Conservation (phyloP, 768 basidiomycete genomes). For the Amanita phalloides region DNA sequence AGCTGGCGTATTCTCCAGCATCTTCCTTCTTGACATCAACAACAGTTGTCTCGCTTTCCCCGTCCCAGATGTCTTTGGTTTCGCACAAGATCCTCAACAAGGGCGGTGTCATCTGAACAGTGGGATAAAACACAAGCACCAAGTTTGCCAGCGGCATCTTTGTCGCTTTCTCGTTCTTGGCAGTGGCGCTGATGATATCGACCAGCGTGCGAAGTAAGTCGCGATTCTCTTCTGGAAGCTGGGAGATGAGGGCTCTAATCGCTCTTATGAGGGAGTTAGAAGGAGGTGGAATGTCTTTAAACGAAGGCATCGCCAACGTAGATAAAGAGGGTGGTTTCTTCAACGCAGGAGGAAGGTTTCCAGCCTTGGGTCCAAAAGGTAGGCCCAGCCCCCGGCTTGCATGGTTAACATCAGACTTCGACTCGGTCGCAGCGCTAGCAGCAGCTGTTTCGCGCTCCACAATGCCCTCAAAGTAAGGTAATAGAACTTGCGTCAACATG, state of each 20-base stretch:
- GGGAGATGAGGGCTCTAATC: constrained; percentile 50
- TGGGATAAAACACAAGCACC: constrained; percentile 81
- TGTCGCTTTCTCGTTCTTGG: constrained; percentile 55
- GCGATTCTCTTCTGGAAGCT: constrained; percentile 70
- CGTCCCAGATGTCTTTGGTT: constrained; percentile 55
- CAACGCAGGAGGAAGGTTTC: constrained; percentile 22
- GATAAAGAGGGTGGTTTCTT: constrained; percentile 76
- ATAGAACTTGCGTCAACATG: constrained; percentile 63
- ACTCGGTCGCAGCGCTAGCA: constrained; percentile 19
- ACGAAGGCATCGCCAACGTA: constrained; percentile 64
- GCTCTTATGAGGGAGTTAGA: constrained; percentile 47
- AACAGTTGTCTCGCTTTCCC: constrained; percentile 15
- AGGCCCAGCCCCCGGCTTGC: constrained; percentile 18
- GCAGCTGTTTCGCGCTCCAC: constrained; percentile 43
- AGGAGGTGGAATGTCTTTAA: constrained; percentile 48
- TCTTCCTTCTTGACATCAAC: constrained; percentile 20
- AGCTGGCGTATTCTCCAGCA: constrained; percentile 13
- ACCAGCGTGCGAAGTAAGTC: constrained; percentile 78
- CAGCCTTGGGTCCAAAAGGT: constrained; percentile 28
- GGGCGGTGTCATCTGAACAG: constrained; percentile 67
- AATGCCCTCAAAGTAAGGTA: constrained; percentile 72
- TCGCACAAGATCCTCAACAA: constrained; percentile 68
- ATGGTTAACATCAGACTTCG: constrained; percentile 10
- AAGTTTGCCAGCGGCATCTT: constrained; percentile 93
- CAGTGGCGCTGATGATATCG: constrained; percentile 70